Evolutionary conservation across 1,139 yeast species (phyloP), one percentile per base, ranked within the genome.

Genomic region (Yamadazyma kanchanaburiensis): DNA sequence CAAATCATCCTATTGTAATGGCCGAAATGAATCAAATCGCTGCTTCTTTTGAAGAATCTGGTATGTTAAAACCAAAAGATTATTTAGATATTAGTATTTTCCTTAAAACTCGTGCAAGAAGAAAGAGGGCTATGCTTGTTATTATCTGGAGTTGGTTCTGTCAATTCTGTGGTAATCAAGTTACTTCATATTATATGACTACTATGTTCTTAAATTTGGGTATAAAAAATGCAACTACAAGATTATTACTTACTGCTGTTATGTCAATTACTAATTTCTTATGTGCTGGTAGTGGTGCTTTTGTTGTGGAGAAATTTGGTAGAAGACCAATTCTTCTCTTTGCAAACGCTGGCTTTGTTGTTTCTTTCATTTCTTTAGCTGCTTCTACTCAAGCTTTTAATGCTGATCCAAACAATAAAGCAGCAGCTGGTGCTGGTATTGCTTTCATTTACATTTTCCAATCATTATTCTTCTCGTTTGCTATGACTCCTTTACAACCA

Each of bases 401-500:
- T 12, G 43, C 29, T 24, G 33, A 34, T 15, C 36, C 23, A 25
- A 24, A 32, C 22, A 38, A 42, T 12, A 21, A 26, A n/a, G 41
- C 47, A 22, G 40, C 49, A 5, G 38, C 38, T 6, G 33, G 32
- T 3, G 40, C 22, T 4, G 42, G 49, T 14, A 32, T 48, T 28
- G 48, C 43, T 6, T 47, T 48, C 30, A 44, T 48, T 15, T 48
- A 45, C 27, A 32, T 47, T 15, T 48, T 47, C 31, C 37, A 35
- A 11, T 47, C 43, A 11, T 45, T 45, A n/a, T 36, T 42, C 22
- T 49, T 48, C 30, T 40, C 51, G 9, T 46, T 47, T 36, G 46
- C 44, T 1, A 40, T 46, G 21, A 48, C 51, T 9, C 49, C 51
- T 5, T 37, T 48, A 37, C 53, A 46, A 31, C 49, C 49, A 20